Conservation (phyloP, 352 stramenopile genomes). For the Globisporangium echinulatum region DNA sequence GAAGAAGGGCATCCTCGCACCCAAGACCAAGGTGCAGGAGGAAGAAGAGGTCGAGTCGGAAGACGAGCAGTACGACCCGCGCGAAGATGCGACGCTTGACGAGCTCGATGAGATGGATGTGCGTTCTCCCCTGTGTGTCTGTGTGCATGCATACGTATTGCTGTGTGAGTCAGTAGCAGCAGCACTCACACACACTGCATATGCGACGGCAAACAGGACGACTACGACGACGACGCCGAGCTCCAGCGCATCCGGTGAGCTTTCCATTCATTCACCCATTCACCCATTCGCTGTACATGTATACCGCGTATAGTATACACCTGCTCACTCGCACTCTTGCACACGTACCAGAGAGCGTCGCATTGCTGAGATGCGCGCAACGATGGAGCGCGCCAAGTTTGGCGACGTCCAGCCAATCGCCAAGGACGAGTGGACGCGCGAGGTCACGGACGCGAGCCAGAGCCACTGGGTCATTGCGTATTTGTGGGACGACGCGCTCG, state of each 20-base stretch:
- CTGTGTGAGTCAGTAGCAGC: neutral
- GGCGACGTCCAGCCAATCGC: constrained; percentile 86
- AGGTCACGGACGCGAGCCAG: constrained; percentile 88
- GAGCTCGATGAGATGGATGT: constrained; percentile 83
- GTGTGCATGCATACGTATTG: neutral
- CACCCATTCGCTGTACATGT: too few species aligned
- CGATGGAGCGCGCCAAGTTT: constrained; percentile 81
- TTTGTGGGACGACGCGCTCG: constrained; percentile 82
- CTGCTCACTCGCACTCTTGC: neutral
- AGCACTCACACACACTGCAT: neutral
- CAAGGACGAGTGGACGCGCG: constrained; percentile 91
- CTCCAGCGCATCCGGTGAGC: constrained; percentile 59
- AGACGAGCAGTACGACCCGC: constrained; percentile 64
- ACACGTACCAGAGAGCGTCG: constrained; percentile 46
- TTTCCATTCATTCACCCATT: neutral
- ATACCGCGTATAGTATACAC: too few species aligned
- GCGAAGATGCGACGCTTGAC: constrained; percentile 75
- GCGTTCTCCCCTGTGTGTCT: constrained; percentile 2
- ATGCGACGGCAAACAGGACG: constrained; percentile 30
- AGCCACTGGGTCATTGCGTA: constrained; percentile 88
- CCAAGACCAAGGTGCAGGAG: constrained; percentile 83
- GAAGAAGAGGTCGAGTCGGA: constrained; percentile 66
- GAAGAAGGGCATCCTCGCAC: constrained; percentile 84
- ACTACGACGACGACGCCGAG: constrained; percentile 82
- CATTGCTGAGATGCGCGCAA: constrained; percentile 84